A percentile compares a stretch with the other conserved stretches of the same genome.
These are phyloP conservation scores for Fusarium nisikadoi DNA, from an alignment of 2,329 filamentous ascomycete genomes.

Conservation along the genomic window DNA sequence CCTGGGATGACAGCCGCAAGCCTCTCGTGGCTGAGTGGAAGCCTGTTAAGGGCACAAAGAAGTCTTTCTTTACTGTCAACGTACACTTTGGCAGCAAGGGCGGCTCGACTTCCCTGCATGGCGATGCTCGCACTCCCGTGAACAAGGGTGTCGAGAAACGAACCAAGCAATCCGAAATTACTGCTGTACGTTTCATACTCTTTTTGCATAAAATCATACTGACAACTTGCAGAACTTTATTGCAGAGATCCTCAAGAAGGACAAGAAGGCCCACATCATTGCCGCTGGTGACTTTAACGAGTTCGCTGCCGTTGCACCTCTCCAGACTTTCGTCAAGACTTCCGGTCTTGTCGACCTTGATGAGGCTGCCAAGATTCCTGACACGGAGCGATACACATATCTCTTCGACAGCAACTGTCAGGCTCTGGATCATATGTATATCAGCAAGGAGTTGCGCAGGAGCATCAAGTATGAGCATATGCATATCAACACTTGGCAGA, in stretches of 20 bases:
- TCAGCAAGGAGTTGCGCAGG: constrained; percentile 63
- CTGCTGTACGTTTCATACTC: constrained; percentile 58
- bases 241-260: constrained; percentile 64
- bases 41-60: constrained; percentile 61
- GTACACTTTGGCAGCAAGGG: constrained; percentile 76
- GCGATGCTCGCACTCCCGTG: constrained; percentile 72
- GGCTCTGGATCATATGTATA: constrained; percentile 76
- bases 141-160: constrained; percentile 72
- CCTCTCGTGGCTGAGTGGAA: constrained; percentile 75
- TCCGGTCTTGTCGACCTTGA: constrained; percentile 72
- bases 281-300: constrained; percentile 78
- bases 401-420: constrained; percentile 76
- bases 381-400: constrained; percentile 75
- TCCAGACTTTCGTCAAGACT: constrained; percentile 62
- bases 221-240: constrained; percentile 59
- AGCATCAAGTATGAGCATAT: constrained; percentile 70
- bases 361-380: constrained; percentile 62
- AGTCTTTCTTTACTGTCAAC: constrained; percentile 75
- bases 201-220: background rate
- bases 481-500: constrained; percentile 77
- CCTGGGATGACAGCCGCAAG: constrained; percentile 72
- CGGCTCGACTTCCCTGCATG: constrained; percentile 71
- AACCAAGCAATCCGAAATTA: constrained; percentile 65
- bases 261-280: constrained; percentile 68
- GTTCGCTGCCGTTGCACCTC: constrained; percentile 70